Conservation (phyloP, 768 basidiomycete species). For the Erythrobasidium yunnanense region DNA sequence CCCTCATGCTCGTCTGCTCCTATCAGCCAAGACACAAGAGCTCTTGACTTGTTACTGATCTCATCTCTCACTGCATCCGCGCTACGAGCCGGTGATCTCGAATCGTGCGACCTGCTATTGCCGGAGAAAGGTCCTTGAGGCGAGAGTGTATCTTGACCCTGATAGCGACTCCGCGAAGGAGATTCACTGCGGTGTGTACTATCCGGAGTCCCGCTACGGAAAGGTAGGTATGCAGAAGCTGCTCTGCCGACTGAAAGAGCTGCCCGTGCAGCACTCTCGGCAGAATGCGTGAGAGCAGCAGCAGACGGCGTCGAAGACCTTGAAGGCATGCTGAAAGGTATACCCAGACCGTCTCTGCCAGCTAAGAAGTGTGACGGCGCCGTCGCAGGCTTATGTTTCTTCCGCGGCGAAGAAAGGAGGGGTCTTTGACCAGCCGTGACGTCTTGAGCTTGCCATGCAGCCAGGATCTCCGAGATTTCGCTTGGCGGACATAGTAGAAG, state of each 20-base stretch:
- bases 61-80: neutral
- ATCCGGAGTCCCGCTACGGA: constrained; percentile 18
- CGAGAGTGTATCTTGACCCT: too few species aligned
- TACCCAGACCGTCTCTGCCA: constrained; percentile 44
- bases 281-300: constrained; percentile 46
- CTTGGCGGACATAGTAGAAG: constrained; percentile 77
- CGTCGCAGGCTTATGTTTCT: neutral
- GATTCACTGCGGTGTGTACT: too few species aligned
- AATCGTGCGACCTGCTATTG: neutral
- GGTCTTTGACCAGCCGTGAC: constrained; percentile 49
- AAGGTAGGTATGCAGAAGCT: constrained; percentile 20
- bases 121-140: constrained; percentile 8
- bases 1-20: constrained; percentile 12
- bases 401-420: constrained; percentile 40
- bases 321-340: constrained; percentile 54
- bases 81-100: neutral
- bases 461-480: constrained; percentile 63
- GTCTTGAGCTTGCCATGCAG: constrained; percentile 65
- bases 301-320: constrained; percentile 3
- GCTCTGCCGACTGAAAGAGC: constrained; percentile 66
- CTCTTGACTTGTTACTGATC: neutral
- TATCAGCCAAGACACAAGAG: constrained; percentile 7
- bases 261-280: constrained; percentile 70
- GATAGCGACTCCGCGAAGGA: too few species aligned
- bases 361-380: constrained; percentile 46